A percentile compares a stretch with the other conserved stretches of the same genome.
phyloP scores from a whole-genome alignment of 257 asterid species.

The Solanum medicagineum region DNA sequence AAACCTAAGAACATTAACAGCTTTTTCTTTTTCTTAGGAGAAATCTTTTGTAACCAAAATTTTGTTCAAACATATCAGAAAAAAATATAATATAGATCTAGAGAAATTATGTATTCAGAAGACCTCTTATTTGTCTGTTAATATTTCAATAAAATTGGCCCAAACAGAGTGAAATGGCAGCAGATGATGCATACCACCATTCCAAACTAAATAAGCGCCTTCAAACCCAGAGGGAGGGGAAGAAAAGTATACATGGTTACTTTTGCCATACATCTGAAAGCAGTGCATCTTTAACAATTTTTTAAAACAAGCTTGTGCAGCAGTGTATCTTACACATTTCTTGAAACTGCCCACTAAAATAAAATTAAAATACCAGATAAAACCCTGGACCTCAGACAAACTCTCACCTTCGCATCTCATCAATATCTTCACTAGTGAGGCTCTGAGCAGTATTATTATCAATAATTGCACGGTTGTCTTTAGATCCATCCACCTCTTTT shows the following conservation, averaged over 20 bases:
- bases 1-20: neutral
- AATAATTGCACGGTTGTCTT: slow-evolving; percentile 73
- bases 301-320: neutral
- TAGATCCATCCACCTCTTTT: slow-evolving; percentile 37
- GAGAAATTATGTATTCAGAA: neutral
- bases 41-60: neutral
- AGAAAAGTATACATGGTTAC: neutral
- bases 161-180: neutral
- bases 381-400: neutral
- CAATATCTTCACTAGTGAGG: slow-evolving; percentile 77
- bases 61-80: neutral
- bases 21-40: neutral
- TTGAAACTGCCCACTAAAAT: neutral
- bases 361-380: neutral
- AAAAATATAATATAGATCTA: neutral
- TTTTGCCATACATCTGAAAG: neutral
- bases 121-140: neutral
- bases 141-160: neutral
- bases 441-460: slow-evolving; percentile 90
- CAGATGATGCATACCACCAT: neutral
- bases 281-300: neutral
- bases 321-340: neutral
- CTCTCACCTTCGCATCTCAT: slow-evolving; percentile 60
- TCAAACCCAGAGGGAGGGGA: neutral
- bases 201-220: neutral